Conservation (phyloP, 805 yeast genomes). For the Candida ficus region DNA sequence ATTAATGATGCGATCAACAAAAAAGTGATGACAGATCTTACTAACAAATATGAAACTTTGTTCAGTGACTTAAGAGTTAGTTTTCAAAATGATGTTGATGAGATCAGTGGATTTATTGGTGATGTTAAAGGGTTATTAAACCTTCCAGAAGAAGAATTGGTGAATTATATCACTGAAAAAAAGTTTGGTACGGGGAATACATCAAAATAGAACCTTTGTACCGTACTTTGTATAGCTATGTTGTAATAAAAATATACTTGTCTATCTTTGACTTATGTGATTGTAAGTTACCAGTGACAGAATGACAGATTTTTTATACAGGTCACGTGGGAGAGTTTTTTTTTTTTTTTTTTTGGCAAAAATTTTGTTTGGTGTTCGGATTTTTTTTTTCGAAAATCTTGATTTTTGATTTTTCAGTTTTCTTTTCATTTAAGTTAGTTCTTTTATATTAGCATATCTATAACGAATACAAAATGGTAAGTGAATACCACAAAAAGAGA, state of each 20-base stretch:
- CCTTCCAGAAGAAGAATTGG: conserved; percentile 31
- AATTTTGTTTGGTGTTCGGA: conserved; percentile 9
- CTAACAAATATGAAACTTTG: conserved; percentile 29
- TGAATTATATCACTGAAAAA: conserved; percentile 25
- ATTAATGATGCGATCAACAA: conserved; percentile 34
- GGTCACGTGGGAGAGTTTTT: neutral
- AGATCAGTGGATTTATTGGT: conserved; percentile 29
- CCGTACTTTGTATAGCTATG: neutral
- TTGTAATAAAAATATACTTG: too few species aligned
- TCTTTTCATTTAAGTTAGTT: conserved; percentile 9
- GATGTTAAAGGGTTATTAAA: conserved; percentile 32
- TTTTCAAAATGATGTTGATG: conserved; percentile 33
- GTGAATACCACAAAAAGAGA: conserved; percentile 5
- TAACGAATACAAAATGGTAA: conserved; percentile 21
- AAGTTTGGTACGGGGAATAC: conserved; percentile 16
- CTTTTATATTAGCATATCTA: conserved; percentile 4
- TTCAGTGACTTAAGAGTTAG: conserved; percentile 28
- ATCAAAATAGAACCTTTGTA: too few species aligned
- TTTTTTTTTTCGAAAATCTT: conserved; percentile 1
- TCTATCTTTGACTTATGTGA: neutral
- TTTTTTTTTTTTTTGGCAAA: neutral
- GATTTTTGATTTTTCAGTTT: conserved; percentile 21
- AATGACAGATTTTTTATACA: neutral
- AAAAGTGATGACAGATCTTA: conserved; percentile 29
- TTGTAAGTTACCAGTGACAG: neutral